Percentiles rank a stretch among this genome's conserved stretches.
Conservation (phyloP, 495 filamentous ascomycete species). For the Podospora pseudocomata region DNA sequence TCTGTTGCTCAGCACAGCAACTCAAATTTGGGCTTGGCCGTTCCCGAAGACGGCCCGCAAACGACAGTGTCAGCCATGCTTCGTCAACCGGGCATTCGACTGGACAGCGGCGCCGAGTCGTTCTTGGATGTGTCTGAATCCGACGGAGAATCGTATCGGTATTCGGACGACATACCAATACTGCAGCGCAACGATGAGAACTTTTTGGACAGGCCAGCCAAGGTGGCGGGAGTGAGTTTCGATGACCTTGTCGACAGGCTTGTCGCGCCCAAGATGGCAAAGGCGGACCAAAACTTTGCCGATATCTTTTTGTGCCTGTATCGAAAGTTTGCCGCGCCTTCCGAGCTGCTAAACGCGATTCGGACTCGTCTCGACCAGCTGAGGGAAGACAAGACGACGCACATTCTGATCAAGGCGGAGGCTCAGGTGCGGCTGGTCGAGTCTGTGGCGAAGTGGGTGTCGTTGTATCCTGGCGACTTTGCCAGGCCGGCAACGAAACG, state of each 20-base stretch:
- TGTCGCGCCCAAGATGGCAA: constrained; percentile 74
- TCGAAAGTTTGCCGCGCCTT: constrained; percentile 84
- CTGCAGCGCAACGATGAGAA: constrained; percentile 53
- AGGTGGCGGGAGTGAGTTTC: constrained; percentile 65
- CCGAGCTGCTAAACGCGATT: constrained; percentile 68
- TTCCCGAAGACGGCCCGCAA: constrained; percentile 33
- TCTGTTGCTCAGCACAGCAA: constrained; percentile 16
- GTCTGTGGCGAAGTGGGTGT: constrained; percentile 83
- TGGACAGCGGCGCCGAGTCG: constrained; percentile 45
- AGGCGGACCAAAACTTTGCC: constrained; percentile 78
- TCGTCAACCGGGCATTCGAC: constrained; percentile 43
- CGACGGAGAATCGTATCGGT: constrained; percentile 50
- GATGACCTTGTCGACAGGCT: constrained; percentile 88
- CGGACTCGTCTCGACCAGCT: constrained; percentile 68
- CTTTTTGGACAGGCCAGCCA: constrained; percentile 45
- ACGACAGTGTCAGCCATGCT: constrained; percentile 45
- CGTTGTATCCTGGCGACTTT: constrained; percentile 90
- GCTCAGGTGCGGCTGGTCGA: constrained; percentile 80
- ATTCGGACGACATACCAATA: constrained; percentile 59
- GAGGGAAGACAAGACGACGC: constrained; percentile 56
- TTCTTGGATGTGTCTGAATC: constrained; percentile 61
- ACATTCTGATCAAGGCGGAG: constrained; percentile 64
- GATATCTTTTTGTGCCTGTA: constrained; percentile 91
- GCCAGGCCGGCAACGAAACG: constrained; percentile 71
- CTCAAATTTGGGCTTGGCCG: constrained; percentile 23